Conservation (phyloP, 768 basidiomycete genomes). For the Mycena albidolilacea region DNA sequence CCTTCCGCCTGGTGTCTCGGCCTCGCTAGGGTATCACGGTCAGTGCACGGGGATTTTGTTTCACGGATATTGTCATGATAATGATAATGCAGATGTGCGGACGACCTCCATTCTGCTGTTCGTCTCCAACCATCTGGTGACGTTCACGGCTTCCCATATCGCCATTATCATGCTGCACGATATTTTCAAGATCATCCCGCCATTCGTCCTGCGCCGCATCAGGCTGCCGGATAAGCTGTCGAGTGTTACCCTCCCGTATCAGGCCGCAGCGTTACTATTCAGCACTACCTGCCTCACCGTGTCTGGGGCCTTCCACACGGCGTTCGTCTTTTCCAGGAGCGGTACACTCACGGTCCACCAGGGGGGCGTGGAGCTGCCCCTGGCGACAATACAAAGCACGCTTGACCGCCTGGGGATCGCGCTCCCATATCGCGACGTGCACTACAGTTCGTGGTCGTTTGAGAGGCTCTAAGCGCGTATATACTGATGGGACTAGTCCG, state of each 20-base stretch:
- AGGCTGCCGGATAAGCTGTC: constrained; percentile 17
- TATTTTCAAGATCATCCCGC: constrained; percentile 37
- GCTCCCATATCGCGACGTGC: constrained; percentile 30
- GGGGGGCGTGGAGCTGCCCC: constrained; percentile 21
- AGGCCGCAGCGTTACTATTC: constrained; percentile 26
- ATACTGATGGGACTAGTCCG: constrained; percentile 16
- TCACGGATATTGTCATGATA: not conserved
- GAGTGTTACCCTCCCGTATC: constrained; percentile 30
- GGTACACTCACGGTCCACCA: constrained; percentile 28
- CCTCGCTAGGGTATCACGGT: constrained; percentile 38
- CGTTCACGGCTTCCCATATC: constrained; percentile 28
- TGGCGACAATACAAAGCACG: constrained; percentile 2
- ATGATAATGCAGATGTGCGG: constrained; percentile 27
- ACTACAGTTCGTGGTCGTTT: constrained; percentile 31
- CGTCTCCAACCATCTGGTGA: constrained; percentile 32
- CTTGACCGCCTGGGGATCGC: constrained; percentile 33
- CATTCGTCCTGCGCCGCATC: constrained; percentile 33
- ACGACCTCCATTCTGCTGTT: constrained; percentile 38
- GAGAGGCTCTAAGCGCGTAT: not conserved
- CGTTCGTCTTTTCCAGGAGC: constrained; percentile 31
- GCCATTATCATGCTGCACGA: constrained; percentile 37
- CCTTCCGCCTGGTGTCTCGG: constrained; percentile 35
- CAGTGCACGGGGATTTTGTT: not conserved
- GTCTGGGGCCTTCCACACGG: constrained; percentile 30
- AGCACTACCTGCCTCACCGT: constrained; percentile 22